These are phyloP conservation scores for Abelmoschus esculentus DNA, from an alignment of 345 rosid species.

Conservation along the genomic window DNA sequence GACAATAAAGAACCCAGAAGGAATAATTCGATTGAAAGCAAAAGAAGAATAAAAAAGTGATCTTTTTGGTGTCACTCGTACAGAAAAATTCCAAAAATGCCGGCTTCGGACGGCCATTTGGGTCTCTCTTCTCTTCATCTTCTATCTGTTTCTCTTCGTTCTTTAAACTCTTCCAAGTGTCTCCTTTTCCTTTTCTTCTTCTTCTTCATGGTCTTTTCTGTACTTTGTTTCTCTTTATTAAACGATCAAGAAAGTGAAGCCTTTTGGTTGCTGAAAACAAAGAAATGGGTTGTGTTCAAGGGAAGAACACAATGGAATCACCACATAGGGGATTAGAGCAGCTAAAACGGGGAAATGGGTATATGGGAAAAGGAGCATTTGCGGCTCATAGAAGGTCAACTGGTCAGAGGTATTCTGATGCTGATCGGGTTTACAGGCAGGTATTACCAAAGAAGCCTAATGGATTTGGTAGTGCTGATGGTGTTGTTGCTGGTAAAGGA, in stretches of 20 bases:
- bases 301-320: conserved; percentile 30
- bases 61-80: neutral
- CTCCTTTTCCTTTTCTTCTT: conserved; percentile 7
- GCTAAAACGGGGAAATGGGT: conserved; percentile 44
- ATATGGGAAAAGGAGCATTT: conserved; percentile 11
- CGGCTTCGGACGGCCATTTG: conserved; percentile 43
- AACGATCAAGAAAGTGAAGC: neutral
- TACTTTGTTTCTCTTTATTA: conserved; percentile 1
- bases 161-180: conserved; percentile 22
- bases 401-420: conserved; percentile 30
- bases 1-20: neutral
- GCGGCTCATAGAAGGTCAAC: conserved; percentile 32
- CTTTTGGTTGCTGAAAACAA: conserved; percentile 5
- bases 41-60: neutral
- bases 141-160: conserved; percentile 8
- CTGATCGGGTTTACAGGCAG: conserved; percentile 13
- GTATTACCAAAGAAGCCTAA: conserved; percentile 5
- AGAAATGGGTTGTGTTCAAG: conserved; percentile 50
- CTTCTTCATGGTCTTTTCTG: neutral
- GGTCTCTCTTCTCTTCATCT: conserved; percentile 1
- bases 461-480: conserved; percentile 16
- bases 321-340: conserved; percentile 31
- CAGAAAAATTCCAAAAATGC: conserved; percentile 21
- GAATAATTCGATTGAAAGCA: neutral
- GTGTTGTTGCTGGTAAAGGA: conserved; percentile 3